A percentile compares a stretch with the other conserved stretches of the same genome.
Conservation (phyloP, 306 rosid species). For the Ziziphus jujuba region DNA sequence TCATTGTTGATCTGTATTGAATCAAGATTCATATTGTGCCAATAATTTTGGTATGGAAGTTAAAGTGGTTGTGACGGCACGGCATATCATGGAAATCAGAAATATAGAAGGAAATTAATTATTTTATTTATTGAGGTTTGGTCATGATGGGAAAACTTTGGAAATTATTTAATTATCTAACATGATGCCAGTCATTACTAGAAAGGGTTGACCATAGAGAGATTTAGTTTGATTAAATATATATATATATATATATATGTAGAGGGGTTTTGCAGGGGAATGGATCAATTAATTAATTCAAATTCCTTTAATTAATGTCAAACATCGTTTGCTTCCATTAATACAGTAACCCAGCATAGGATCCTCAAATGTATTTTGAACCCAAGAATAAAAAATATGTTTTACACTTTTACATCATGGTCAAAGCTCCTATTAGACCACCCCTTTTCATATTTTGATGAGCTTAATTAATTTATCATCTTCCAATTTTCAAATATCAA, state of each 20-base stretch:
- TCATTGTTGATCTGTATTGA: neutral
- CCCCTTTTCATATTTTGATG: neutral
- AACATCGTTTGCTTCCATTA: neutral
- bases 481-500: conserved; percentile 30
- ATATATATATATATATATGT: too few relatives aligned
- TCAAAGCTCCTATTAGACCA: conserved; percentile 2
- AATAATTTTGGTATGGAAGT: conserved; percentile 10
- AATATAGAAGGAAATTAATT: conserved; percentile 18
- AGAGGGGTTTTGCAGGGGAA: too few relatives aligned
- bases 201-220: conserved; percentile 43
- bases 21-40: too few relatives aligned
- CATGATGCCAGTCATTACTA: conserved; percentile 14
- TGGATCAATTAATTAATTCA: neutral
- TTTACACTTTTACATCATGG: conserved; percentile 11
- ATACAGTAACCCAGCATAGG: conserved; percentile 19
- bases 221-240: neutral
- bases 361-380: conserved; percentile 28
- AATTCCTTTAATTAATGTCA: neutral
- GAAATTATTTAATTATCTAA: conserved; percentile 20
- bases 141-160: conserved; percentile 23
- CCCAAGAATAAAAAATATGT: neutral
- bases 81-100: conserved; percentile 52
- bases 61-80: conserved; percentile 70
- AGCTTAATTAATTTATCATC: conserved; percentile 12
- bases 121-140: conserved; percentile 36